These are phyloP conservation scores for Neurospora sp. DNA, from an alignment of 495 filamentous ascomycete species.

Conservation along the genomic window DNA sequence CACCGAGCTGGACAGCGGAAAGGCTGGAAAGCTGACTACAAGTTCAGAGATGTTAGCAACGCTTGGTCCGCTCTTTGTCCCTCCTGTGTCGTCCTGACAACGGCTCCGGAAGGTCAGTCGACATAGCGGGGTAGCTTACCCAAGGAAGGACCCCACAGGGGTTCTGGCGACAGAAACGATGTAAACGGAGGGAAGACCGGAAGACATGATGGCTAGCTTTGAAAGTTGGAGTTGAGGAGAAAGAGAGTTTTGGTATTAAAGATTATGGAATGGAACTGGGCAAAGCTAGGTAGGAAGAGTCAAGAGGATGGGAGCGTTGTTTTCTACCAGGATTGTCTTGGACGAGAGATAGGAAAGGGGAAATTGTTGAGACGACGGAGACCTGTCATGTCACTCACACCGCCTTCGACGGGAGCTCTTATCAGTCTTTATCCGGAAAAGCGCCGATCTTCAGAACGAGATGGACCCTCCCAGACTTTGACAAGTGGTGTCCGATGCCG, in stretches of 20 bases:
- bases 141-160: slow-evolving; percentile 85
- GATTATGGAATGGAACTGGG: neutral
- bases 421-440: neutral
- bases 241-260: neutral
- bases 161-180: slow-evolving; percentile 89
- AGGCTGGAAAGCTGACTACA: slow-evolving; percentile 73
- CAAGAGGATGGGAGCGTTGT: neutral
- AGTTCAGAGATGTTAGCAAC: slow-evolving; percentile 11
- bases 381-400: neutral
- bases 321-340: neutral
- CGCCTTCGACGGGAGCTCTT: neutral
- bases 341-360: neutral
- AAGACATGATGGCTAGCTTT: neutral
- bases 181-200: slow-evolving; percentile 68
- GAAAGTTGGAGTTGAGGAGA: neutral
- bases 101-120: slow-evolving; percentile 1
- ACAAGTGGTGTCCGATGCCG: neutral
- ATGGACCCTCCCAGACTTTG: neutral
- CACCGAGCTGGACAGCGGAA: slow-evolving; percentile 75
- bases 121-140: slow-evolving; percentile 41
- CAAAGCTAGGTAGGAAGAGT: neutral
- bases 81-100: slow-evolving; percentile 1
- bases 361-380: neutral
- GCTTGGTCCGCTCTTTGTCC: neutral
- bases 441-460: neutral